These are phyloP conservation scores for Trichoderma virens DNA, from an alignment of 495 filamentous ascomycete genomes.

Conservation along the genomic window DNA sequence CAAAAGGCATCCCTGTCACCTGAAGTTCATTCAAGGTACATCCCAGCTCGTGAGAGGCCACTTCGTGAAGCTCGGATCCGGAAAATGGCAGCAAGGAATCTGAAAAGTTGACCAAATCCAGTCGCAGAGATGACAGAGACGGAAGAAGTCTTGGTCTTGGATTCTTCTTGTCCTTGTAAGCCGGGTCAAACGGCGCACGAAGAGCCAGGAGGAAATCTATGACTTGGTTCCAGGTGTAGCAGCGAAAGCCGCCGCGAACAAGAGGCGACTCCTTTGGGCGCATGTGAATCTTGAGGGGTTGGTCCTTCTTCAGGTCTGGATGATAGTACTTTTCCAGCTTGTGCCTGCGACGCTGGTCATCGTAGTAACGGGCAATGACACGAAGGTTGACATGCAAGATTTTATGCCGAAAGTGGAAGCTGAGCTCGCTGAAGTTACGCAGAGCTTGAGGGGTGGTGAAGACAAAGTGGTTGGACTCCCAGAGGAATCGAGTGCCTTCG, in stretches of 20 bases:
- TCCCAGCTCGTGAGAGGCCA: constrained; percentile 35
- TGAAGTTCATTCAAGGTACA: constrained; percentile 36
- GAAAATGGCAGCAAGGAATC: constrained; percentile 25
- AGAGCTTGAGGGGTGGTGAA: constrained; percentile 38
- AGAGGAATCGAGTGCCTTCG: constrained; percentile 34
- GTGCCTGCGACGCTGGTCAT: constrained; percentile 30
- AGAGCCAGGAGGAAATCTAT: constrained; percentile 36
- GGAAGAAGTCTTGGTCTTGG: constrained; percentile 34
- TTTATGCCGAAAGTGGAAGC: constrained; percentile 22
- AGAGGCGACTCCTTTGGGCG: constrained; percentile 28
- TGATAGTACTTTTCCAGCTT: constrained; percentile 21
- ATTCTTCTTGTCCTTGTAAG: constrained; percentile 15
- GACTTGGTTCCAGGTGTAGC: constrained; percentile 41
- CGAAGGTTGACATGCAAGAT: constrained; percentile 36
- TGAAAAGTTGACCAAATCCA: constrained; percentile 42
- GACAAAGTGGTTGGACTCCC: constrained; percentile 37
- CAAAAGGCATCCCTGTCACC: constrained; percentile 33
- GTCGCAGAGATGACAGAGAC: constrained; percentile 29
- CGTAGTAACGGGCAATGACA: constrained; percentile 39
- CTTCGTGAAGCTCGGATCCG: constrained; percentile 24
- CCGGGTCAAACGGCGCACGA: constrained; percentile 28
- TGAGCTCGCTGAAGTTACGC: constrained; percentile 30
- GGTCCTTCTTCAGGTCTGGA: constrained; percentile 22
- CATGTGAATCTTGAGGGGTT: constrained; percentile 23
- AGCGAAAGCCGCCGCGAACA: constrained; percentile 34